Base-by-base conservation (phyloP, 129 eudicot species). In the Chrysanthemum lavandulifolium region DNA sequence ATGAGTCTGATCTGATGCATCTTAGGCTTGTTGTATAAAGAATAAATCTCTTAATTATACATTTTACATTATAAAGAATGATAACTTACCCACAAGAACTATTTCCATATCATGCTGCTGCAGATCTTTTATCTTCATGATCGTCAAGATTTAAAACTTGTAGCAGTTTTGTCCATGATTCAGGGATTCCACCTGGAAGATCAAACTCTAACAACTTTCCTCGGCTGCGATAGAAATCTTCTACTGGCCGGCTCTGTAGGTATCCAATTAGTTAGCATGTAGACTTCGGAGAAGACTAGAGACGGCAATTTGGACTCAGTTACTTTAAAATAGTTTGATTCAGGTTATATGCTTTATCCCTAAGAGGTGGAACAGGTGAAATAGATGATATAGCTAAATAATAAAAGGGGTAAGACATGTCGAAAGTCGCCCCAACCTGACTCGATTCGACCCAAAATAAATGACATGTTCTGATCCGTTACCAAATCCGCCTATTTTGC, bases 111-210 rank as follows among this genome's bases (percentile, higher is more conserved):
- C 81, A 91, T 51, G 96, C 97, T 51, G 97, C 92, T 19, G 89
- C 88, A 58, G 97, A 72, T 65, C 73, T 77, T 61, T 67, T 77
- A 69, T 78, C 85, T 36, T 88, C 83, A 21, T 70, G 81, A 69
- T 86, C 96, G 33, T 91, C 88, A 12, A 91, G 88, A 76, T 91
- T 88, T 64, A 91, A 73, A 71, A 78, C 84, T 50, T 78, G 88
- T 59, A 91, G 92, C 73, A 91, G 74, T 83, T 91, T 91, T 49
- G 88, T 76, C 96, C 96, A 91, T 25, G 97, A 88, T 76, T 91
- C 92, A 2, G 96, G 89, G 56, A 91, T 88, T 68, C 97, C 97
- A 51, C 97, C 97, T 15, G 97, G 97, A 75, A 91, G 92, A 75
- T 88, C 92, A 78, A 91, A 91, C 83, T 91, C 88, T 78, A 91